phyloP scores from a whole-genome alignment of 768 basidiomycete genomes.

The Rhodotorula sphaerocarpa region DNA sequence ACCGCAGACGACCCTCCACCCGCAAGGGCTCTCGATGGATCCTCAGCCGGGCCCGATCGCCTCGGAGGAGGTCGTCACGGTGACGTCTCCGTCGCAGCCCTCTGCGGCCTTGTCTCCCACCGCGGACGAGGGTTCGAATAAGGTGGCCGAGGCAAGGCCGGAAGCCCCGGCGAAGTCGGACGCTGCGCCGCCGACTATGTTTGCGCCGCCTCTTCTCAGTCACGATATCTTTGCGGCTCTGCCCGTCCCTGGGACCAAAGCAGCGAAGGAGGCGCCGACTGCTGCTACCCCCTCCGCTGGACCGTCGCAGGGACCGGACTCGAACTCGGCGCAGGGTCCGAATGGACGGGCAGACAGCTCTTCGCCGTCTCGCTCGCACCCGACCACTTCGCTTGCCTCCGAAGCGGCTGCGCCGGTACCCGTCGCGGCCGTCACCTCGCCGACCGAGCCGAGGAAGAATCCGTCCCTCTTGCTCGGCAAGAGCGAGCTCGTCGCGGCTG shows the following conservation, averaged over 20 bases:
- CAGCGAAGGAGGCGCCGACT: neutral
- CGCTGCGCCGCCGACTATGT: conserved; percentile 2
- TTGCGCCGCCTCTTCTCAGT: conserved; percentile 20
- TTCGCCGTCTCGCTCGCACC: neutral
- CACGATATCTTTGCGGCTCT: conserved; percentile 21
- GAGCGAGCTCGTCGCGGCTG: neutral
- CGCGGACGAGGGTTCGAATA: no score
- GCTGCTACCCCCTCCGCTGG: neutral
- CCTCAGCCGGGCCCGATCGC: conserved; percentile 6
- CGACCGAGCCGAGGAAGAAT: neutral
- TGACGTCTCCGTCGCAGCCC: no score
- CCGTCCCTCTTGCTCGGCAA: neutral
- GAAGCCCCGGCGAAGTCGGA: no score
- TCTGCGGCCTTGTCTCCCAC: no score
- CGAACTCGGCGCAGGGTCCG: no score
- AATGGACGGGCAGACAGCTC: neutral
- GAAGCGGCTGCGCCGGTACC: no score
- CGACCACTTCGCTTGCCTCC: neutral
- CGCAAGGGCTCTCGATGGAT: neutral
- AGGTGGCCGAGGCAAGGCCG: no score
- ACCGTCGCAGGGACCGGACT: no score
- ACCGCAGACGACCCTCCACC: neutral
- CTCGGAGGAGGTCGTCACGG: no score
- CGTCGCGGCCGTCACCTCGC: no score
- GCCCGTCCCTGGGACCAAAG: neutral